Base-by-base conservation (phyloP, 148 eudicot genomes). In the Amaranthus hypochondriacus region DNA sequence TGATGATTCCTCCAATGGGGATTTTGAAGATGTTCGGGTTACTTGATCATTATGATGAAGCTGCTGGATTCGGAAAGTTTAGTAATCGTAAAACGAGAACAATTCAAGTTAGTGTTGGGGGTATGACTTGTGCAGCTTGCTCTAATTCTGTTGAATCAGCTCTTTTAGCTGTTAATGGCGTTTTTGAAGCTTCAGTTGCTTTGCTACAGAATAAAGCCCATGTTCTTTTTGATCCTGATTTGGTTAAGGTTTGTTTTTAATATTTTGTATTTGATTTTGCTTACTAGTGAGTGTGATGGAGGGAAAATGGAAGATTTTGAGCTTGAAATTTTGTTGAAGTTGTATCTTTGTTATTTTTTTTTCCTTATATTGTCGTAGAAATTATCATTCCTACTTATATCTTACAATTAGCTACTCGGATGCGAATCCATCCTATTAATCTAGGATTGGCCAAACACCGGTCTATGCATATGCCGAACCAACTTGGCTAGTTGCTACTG, bases 81-180 rank as follows among this genome's bases (percentile, higher is more conserved):
- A 49, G 53, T 1, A 72, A 50, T 6, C 72, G 63, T 48, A 48
- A 28, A 28, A 28, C 65, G 73, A 83, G 75, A 73, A 85, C 79
- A 65, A 85, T 95, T 82, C 93, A 90, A 85, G 84, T 92, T 9
- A 65, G 83, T 2, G 88, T 95, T 42, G 88, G 83, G 2, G 98
- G 98, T 66, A 92, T 95, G 98, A 95, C 96, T 1, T 95, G 98
- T 74, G 80, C 98, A 0, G 98, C 97, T 44, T 95, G 98, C 47
- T 95, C 98, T 5, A 90, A 81, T 76, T 90, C 97, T 14, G 92
- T 95, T 43, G 97, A 95, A 78, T 87, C 83, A 48, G 97, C 96
- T 66, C 79, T 95, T 50, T 79, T 66, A 73, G 58, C 78, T 63
- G 58, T 95, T 18, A 48, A 81, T 39, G 98, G 98, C 53, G 97